These are phyloP conservation scores for Nicotiana benthamiana DNA, from an alignment of 257 asterid genomes.

Conservation along the genomic window DNA sequence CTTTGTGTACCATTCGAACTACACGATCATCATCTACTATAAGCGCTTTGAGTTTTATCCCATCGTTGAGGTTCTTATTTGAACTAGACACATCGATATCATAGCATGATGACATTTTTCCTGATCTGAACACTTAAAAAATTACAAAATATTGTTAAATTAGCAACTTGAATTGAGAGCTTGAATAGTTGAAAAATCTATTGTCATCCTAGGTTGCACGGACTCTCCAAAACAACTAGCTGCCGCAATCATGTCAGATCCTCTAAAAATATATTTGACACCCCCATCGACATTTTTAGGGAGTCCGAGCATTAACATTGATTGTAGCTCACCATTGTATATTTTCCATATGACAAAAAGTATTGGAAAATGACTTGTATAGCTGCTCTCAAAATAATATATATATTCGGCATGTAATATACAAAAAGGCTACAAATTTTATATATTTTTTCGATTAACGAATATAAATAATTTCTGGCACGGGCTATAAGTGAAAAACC, in stretches of 20 bases:
- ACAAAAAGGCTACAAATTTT: too few relatives aligned
- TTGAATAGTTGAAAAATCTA: neutral
- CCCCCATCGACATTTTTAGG: too few relatives aligned
- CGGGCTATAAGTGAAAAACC: too few relatives aligned
- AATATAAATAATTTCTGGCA: too few relatives aligned
- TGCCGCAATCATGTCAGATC: neutral
- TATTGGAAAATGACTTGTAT: too few relatives aligned
- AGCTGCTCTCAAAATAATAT: too few relatives aligned
- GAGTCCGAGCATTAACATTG: too few relatives aligned
- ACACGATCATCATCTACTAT: slow-evolving; percentile 43
- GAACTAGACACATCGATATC: neutral
- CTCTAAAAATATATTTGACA: neutral
- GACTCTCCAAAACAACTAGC: neutral
- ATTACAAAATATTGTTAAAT: neutral
- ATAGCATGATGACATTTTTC: neutral
- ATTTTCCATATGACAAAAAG: too few relatives aligned
- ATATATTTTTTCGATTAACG: too few relatives aligned
- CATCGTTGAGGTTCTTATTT: neutral
- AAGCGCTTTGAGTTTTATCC: slow-evolving; percentile 20
- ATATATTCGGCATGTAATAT: too few relatives aligned
- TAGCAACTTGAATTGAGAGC: neutral
- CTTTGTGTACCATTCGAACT: slow-evolving; percentile 21
- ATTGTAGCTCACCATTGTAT: too few relatives aligned
- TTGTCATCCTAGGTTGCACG: too few relatives aligned
- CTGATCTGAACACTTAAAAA: neutral